These are phyloP conservation scores for Miscanthus sacchariflorus DNA, from an alignment of 202 grass and related monocot species.

Conservation along the genomic window DNA sequence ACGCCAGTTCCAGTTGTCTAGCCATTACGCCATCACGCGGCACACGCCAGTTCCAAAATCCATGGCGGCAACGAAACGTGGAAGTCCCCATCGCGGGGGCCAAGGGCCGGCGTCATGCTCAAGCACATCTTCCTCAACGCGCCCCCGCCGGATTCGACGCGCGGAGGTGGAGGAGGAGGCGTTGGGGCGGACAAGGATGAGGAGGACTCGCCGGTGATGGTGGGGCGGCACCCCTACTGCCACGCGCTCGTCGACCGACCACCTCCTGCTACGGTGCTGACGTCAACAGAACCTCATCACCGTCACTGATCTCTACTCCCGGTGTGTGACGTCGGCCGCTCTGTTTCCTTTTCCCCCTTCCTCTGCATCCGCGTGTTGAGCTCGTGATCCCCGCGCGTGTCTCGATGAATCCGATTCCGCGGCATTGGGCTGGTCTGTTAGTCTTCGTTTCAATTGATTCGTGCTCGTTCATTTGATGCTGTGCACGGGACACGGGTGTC, in stretches of 20 bases:
- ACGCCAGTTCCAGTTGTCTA: background rate
- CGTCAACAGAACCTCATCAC: slow-evolving; percentile 58
- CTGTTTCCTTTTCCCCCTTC: no score
- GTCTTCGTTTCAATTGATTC: background rate
- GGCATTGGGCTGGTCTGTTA: background rate
- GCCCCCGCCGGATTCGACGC: background rate
- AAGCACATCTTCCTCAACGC: slow-evolving; percentile 33
- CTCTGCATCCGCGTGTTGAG: background rate
- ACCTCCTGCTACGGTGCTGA: slow-evolving; percentile 58
- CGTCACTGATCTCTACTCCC: slow-evolving; percentile 79
- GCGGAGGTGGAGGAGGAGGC: background rate
- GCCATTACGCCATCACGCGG: background rate
- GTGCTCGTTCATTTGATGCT: slow-evolving; percentile 30
- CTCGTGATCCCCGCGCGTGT: background rate
- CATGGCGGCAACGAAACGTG: slow-evolving; percentile 21
- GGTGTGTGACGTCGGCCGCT: slow-evolving; percentile 28
- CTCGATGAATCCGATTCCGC: background rate
- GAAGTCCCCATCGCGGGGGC: slow-evolving; percentile 62
- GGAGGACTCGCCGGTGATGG: slow-evolving; percentile 52
- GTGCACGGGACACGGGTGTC: slow-evolving; percentile 96
- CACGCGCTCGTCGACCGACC: slow-evolving; percentile 87
- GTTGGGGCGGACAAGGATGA: background rate
- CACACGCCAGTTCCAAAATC: background rate
- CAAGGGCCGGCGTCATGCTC: slow-evolving; percentile 58
- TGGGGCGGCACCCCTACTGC: slow-evolving; percentile 89